Conservation (phyloP, 441 rosid genomes). For the Erodium chrysanthum region DNA sequence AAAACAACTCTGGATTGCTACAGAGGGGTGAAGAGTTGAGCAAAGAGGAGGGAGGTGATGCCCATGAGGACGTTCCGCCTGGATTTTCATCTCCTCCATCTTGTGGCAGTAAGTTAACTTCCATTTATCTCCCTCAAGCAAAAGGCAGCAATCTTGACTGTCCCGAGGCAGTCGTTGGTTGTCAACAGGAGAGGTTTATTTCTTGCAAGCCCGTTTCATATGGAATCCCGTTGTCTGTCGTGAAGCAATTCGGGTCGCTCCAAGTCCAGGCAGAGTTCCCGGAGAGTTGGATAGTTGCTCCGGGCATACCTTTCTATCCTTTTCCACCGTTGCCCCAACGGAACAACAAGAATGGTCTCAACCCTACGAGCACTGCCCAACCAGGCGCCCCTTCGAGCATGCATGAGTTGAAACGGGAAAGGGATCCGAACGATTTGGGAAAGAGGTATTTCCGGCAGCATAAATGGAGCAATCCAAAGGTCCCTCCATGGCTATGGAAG, state of each 20-base stretch:
- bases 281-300: constrained; percentile 61
- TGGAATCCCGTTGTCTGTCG: constrained; percentile 63
- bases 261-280: constrained; percentile 21
- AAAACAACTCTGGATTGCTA: constrained; percentile 16
- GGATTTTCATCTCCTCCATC: constrained; percentile 60
- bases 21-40: too few relatives aligned
- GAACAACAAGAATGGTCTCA: too few relatives aligned
- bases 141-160: neutral
- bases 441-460: constrained; percentile 51
- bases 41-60: constrained; percentile 25
- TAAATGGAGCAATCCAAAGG: constrained; percentile 37
- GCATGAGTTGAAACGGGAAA: constrained; percentile 38
- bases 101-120: neutral
- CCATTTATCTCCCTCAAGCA: neutral
- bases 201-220: constrained; percentile 63
- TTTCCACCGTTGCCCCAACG: constrained; percentile 91
- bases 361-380: too few relatives aligned
- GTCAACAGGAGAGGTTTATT: constrained; percentile 51
- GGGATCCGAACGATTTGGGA: constrained; percentile 41
- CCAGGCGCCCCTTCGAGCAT: constrained; percentile 20
- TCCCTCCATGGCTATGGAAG: constrained; percentile 40
- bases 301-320: constrained; percentile 79
- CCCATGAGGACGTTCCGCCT: constrained; percentile 60
- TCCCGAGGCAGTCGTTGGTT: constrained; percentile 29
- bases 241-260: constrained; percentile 46